These are phyloP conservation scores for Penicillium expansum DNA, from an alignment of 2,329 filamentous ascomycete genomes.

Conservation along the genomic window DNA sequence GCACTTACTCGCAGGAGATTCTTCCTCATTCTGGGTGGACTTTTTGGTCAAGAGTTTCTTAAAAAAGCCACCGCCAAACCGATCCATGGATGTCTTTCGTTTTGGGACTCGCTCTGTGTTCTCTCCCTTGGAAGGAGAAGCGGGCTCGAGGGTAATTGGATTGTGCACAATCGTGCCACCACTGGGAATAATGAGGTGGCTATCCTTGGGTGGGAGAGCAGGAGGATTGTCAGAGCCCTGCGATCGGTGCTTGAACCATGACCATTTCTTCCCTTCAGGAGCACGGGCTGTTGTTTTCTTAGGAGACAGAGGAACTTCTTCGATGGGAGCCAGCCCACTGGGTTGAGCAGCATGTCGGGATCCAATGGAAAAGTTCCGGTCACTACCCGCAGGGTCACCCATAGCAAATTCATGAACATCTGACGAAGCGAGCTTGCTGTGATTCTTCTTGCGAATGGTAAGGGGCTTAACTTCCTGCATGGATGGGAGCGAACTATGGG, in stretches of 20 bases:
- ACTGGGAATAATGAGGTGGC: slow-evolving; percentile 25
- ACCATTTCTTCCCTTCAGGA: slow-evolving; percentile 44
- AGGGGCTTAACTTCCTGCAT: slow-evolving; percentile 51
- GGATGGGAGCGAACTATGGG: slow-evolving; percentile 49
- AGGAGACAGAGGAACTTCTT: slow-evolving; percentile 40
- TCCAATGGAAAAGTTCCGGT: slow-evolving; percentile 18
- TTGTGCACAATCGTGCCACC: slow-evolving; percentile 29
- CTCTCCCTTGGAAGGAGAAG: background rate
- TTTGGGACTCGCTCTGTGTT: slow-evolving; percentile 10
- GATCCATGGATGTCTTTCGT: slow-evolving; percentile 25
- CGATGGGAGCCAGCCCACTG: slow-evolving; percentile 43
- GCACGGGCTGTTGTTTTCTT: slow-evolving; percentile 23
- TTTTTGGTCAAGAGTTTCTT: slow-evolving; percentile 54
- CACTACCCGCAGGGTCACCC: background rate
- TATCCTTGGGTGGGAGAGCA: slow-evolving; percentile 22
- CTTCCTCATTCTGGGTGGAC: slow-evolving; percentile 34
- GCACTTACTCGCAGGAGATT: slow-evolving; percentile 41
- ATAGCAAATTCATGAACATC: slow-evolving; percentile 1
- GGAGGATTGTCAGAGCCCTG: slow-evolving; percentile 26
- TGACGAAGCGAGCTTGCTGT: slow-evolving; percentile 1
- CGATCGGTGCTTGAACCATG: slow-evolving; percentile 44
- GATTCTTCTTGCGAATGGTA: slow-evolving; percentile 52
- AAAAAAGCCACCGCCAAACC: slow-evolving; percentile 47
- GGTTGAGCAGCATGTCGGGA: slow-evolving; percentile 27
- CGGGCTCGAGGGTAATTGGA: slow-evolving; percentile 13